Evolutionary conservation across 1,139 yeast genomes (phyloP).

Genomic region (Candida tetrigidarum): DNA sequence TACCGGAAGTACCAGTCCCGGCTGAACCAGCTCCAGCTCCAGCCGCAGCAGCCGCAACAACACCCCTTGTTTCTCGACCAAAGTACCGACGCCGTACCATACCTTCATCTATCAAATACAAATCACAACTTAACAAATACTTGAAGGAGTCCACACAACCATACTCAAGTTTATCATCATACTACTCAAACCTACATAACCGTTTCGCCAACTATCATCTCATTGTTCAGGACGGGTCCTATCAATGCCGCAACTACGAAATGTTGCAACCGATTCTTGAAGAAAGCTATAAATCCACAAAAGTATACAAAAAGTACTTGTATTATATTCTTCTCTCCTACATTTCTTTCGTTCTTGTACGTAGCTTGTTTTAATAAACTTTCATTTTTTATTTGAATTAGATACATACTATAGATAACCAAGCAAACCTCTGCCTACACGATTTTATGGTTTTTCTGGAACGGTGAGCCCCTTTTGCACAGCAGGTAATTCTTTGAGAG

Average conservation of each 20-base stretch:
- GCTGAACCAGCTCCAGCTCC: conserved; percentile 16
- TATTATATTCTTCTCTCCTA: conserved; percentile 1
- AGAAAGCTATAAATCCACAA: not conserved
- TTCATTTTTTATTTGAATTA: too few species aligned
- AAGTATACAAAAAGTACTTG: not conserved
- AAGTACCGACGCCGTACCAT: not conserved
- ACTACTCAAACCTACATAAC: conserved; percentile 1
- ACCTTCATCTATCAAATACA: conserved; percentile 11
- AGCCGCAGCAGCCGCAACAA: not conserved
- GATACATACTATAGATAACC: too few species aligned
- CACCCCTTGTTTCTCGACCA: not conserved
- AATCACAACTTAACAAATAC: conserved; percentile 15
- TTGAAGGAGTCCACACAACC: conserved; percentile 5
- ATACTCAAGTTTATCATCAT: conserved; percentile 4
- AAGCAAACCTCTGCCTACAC: too few species aligned
- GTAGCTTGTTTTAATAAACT: conserved; percentile 15
- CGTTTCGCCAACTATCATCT: conserved; percentile 4
- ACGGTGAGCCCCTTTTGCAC: conserved; percentile 34
- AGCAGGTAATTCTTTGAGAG: conserved; percentile 38
- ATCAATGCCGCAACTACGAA: conserved; percentile 2
- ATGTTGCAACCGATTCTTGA: not conserved
- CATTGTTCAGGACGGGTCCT: conserved; percentile 4
- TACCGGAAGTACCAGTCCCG: not conserved
- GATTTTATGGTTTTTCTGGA: conserved; percentile 29
- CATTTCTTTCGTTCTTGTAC: not conserved